Evolutionary conservation across 31 red algal species (phyloP).

Genomic region (Endocladia muricata): DNA sequence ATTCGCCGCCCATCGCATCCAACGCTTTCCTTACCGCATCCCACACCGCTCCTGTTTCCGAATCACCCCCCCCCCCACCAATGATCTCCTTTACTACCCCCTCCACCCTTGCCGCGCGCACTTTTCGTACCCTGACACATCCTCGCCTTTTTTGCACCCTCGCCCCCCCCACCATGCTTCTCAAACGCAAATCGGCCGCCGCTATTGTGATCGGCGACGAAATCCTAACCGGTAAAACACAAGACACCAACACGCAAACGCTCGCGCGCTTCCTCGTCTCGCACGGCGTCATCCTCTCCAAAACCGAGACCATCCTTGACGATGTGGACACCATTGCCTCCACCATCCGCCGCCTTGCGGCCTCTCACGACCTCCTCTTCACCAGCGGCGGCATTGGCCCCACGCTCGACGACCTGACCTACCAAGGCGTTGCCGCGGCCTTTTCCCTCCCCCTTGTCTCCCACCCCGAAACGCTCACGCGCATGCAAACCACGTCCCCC

Average conservation of each 20-base stretch:
- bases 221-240: slow-evolving; percentile 62
- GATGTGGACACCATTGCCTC: slow-evolving; percentile 27
- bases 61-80: too few relatives aligned
- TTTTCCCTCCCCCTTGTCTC: slow-evolving; percentile 25
- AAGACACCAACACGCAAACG: slow-evolving; percentile 49
- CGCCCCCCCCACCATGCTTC: neutral
- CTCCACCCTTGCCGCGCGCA: too few relatives aligned
- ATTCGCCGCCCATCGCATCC: too few relatives aligned
- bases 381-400: slow-evolving; percentile 69
- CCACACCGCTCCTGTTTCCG: too few relatives aligned
- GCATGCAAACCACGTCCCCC: slow-evolving; percentile 42
- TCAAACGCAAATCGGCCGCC: slow-evolving; percentile 30
- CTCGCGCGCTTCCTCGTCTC: slow-evolving; percentile 27
- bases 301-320: slow-evolving; percentile 58
- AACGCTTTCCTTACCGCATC: too few relatives aligned
- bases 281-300: slow-evolving; percentile 23
- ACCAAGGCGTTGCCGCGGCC: slow-evolving; percentile 43
- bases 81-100: too few relatives aligned
- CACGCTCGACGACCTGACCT: slow-evolving; percentile 60
- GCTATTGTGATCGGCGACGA: slow-evolving; percentile 71
- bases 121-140: too few relatives aligned
- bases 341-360: slow-evolving; percentile 24
- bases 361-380: slow-evolving; percentile 41
- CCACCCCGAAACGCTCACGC: slow-evolving; percentile 16
- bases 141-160: too few relatives aligned